A percentile compares a stretch with the other conserved stretches of the same genome.
Evolutionary conservation across 169 alveolate species (phyloP).

Genomic region (Sarcocystis neurona): DNA sequence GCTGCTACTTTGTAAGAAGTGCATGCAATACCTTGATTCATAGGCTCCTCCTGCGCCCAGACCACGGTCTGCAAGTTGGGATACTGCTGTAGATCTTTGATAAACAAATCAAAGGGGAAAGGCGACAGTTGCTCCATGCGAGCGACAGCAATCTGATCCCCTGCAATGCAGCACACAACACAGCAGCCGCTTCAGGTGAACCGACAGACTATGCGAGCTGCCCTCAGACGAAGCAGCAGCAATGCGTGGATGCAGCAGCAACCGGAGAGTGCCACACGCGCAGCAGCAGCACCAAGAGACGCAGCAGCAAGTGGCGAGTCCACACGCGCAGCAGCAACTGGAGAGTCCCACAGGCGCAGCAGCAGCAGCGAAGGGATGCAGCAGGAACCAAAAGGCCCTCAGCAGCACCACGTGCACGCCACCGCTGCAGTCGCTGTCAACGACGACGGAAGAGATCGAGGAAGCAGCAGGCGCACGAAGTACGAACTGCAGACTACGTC

Average conservation of each 20-base stretch:
- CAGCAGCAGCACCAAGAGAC: background rate
- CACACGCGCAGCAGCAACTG: background rate
- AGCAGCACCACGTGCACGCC: too few species aligned
- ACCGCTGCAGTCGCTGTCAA: too few species aligned
- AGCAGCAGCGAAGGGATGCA: background rate
- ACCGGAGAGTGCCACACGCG: background rate
- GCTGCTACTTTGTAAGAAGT: background rate
- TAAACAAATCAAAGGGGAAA: conserved; percentile 82
- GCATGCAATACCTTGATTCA: conserved; percentile 82
- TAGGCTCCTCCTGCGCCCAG: conserved; percentile 93
- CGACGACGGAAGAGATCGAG: too few species aligned
- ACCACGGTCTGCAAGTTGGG: conserved; percentile 76
- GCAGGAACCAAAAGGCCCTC: too few species aligned
- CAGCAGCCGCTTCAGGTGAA: background rate
- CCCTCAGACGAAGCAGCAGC: background rate
- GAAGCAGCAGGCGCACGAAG: too few species aligned
- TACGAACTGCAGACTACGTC: too few species aligned
- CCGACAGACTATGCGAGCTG: background rate
- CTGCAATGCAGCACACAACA: background rate
- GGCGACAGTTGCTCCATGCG: conserved; percentile 91
- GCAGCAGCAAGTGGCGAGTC: background rate
- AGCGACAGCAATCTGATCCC: conserved; percentile 76
- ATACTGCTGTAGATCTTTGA: conserved; percentile 71
- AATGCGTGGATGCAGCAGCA: background rate
- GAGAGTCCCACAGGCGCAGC: background rate